Conservation (phyloP, 805 yeast genomes). For the Schwanniomyces vanrijiae region DNA sequence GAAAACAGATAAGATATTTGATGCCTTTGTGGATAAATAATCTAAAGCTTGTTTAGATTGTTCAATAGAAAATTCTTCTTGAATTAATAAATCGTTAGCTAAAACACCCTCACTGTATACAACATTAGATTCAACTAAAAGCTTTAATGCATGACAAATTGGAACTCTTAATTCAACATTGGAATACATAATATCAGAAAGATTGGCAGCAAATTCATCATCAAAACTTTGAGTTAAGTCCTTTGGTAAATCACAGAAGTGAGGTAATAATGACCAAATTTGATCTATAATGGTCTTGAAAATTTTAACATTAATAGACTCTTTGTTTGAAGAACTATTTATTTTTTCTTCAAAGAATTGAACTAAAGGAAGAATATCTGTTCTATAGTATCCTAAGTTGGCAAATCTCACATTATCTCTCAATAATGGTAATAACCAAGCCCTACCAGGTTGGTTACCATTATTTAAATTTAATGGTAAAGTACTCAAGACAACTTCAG, state of each 20-base stretch:
- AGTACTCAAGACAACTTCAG: conserved; percentile 70
- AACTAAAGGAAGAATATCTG: conserved; percentile 65
- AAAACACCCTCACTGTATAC: conserved; percentile 61
- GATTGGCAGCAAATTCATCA: conserved; percentile 72
- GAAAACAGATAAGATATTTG: conserved; percentile 79
- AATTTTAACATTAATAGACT: conserved; percentile 71
- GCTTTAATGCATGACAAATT: conserved; percentile 80
- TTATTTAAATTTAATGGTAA: conserved; percentile 80
- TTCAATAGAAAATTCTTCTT: conserved; percentile 57
- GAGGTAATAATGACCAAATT: conserved; percentile 88
- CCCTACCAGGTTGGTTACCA: conserved; percentile 71
- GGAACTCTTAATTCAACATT: conserved; percentile 72
- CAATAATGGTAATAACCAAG: conserved; percentile 90
- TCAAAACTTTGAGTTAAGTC: conserved; percentile 68
- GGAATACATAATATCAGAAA: conserved; percentile 74
- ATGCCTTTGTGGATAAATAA: conserved; percentile 63
- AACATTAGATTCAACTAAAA: conserved; percentile 74
- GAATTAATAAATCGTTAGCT: conserved; percentile 54
- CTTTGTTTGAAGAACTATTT: conserved; percentile 41
- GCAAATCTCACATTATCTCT: conserved; percentile 84
- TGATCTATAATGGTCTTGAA: conserved; percentile 87
- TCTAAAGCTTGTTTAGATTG: conserved; percentile 58
- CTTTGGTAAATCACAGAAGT: conserved; percentile 81
- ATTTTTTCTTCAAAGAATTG: conserved; percentile 53
- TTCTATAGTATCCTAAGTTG: conserved; percentile 59